Evolutionary conservation across 2,329 filamentous ascomycete genomes (phyloP), one percentile per base, ranked within the genome.

Genomic region (Aspergillus ochraceus): DNA sequence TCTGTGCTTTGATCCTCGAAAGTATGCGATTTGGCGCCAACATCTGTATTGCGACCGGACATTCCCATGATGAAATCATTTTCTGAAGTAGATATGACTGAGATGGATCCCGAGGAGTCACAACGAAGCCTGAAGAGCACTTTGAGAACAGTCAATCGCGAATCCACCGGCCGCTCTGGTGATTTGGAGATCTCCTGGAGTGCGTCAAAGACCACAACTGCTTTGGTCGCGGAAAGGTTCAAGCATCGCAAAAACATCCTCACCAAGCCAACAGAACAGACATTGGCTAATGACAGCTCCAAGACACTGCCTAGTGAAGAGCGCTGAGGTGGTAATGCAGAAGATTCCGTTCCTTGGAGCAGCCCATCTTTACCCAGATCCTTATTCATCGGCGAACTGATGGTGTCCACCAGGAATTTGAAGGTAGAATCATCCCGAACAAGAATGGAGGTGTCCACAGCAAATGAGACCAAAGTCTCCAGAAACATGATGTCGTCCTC

Each of bases 71-170:
- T 80, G 55, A 86, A 86, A 64, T 89, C 86, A 29, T 87, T 89
- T 71, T 96, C 91, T 1, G 89, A 86, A 30, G 86, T 84, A 36
- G 85, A 77, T 8, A 87, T 87, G 55, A 97, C 80, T 59, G 89
- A 91, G 4, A 97, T 84, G 49, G 88, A 85, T 65, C 93, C 86
- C 10, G 89, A 86, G 72, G 90, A 91, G 74, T 97, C 92, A 22
- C 92, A 91, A 60, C 93, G 86, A 30, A 97, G 79, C 49, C 93
- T 87, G 71, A 96, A 94, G 2, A 97, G 79, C 49, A 94, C 77
- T 68, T 91, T 92, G 81, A 93, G 86, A 2, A 89, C 88, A 12
- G 87, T 88, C 26, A 95, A 78, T 6, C 90, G 88, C 54, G 90
- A 88, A 74, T 91, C 88, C 6, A 83, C 79, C 60, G 90, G 88